Conservation (phyloP, 176 grass and related monocot species). For the Carex scoparia region DNA sequence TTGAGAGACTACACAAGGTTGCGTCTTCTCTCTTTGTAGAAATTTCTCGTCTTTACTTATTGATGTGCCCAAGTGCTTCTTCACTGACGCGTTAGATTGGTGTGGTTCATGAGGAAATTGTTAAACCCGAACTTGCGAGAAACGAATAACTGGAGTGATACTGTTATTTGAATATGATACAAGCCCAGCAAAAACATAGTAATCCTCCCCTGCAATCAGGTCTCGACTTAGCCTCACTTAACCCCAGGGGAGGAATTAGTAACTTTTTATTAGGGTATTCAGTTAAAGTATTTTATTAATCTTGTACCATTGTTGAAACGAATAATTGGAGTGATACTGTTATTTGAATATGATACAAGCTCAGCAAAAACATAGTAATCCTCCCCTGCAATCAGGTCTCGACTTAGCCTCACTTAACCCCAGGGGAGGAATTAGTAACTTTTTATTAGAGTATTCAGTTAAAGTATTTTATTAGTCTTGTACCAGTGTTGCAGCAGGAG, state of each 20-base stretch:
- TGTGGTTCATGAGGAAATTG: not conserved
- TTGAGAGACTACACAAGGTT: conserved; percentile 98
- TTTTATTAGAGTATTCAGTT: not conserved
- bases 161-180: not conserved
- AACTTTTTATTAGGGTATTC: not conserved
- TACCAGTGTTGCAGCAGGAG: not conserved
- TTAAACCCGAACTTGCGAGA: not conserved
- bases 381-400: not conserved
- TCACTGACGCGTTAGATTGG: not conserved
- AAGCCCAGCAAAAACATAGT: not conserved
- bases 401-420: not conserved
- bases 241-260: not conserved
- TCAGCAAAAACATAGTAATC: not conserved
- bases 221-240: not conserved
- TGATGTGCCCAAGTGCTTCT: not conserved
- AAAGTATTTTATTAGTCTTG: not conserved
- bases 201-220: not conserved
- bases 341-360: not conserved
- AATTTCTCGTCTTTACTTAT: not conserved
- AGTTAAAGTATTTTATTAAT: not conserved
- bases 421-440: not conserved
- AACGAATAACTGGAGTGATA: not conserved
- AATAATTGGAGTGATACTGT: not conserved
- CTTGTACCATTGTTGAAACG: not conserved
- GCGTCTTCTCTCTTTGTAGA: not conserved